Evolutionary conservation across 495 filamentous ascomycete genomes (phyloP), one percentile per base, ranked within the genome.

Genomic region (Penicilliopsis zonata): DNA sequence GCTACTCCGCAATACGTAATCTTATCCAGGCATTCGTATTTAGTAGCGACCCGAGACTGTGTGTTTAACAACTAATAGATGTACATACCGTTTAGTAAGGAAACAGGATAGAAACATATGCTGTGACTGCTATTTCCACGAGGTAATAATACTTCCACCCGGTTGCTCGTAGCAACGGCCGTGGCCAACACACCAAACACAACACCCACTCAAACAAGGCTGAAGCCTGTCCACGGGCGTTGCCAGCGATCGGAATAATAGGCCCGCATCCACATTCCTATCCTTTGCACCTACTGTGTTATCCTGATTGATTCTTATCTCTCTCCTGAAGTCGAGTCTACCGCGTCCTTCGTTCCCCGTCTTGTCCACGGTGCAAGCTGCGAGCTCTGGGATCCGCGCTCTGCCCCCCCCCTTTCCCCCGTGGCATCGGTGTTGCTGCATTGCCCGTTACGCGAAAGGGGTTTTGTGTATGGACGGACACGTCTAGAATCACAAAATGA

Each of bases 91-190:
- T n/a, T n/a, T n/a, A n/a, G n/a, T n/a, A n/a, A n/a, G n/a, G n/a
- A n/a, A n/a, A n/a, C n/a, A n/a, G n/a, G n/a, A n/a, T 10, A 26
- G 23, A 26, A 26, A 9, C 23, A 13, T 13, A 13, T 13, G 10
- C 10, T 26, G 10, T 13, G 23, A 26, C 10, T 26, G 23, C 23
- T 26, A 9, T 30, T 30, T 16, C 18, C 29, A 31, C 29, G 15
- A 10, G 5, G 19, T 31, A 17, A 12, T 5, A 18, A 8, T 31
- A 31, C 8, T 22, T 3, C 31, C 31, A 33, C 15, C 31, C 17
- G 20, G 49, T 63, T 61, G 59, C 53, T 48, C 44, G 30, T 42
- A 49, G 58, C 58, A 62, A 62, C 58, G 35, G 34, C 16, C 31
- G 42, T 31, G 35, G 50, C 49, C 42, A 51, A 49, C 49, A 53